A percentile compares a stretch with the other conserved stretches of the same genome.
These are phyloP conservation scores for Alternaria burnsii DNA, from an alignment of 2,329 filamentous ascomycete genomes.

Conservation along the genomic window DNA sequence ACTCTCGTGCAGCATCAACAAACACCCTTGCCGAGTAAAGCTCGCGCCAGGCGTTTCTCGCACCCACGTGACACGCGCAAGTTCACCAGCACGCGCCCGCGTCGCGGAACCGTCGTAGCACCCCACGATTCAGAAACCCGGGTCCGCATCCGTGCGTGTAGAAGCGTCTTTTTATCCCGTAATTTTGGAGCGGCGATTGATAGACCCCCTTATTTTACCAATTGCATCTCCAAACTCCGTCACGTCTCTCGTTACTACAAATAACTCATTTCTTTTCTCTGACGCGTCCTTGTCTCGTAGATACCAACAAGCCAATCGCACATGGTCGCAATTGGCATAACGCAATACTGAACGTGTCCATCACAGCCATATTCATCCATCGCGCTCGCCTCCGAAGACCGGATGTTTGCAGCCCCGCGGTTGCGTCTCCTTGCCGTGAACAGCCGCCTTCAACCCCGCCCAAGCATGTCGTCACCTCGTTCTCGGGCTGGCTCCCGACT, in stretches of 20 bases:
- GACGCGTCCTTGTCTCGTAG: constrained; percentile 3
- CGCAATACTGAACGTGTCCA: constrained; percentile 1
- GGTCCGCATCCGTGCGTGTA: constrained; percentile 11
- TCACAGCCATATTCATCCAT: constrained; percentile 11
- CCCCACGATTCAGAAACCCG: constrained; percentile 14
- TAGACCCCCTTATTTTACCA: constrained; percentile 3
- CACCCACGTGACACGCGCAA: constrained; percentile 21
- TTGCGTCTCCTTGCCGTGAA: constrained; percentile 33
- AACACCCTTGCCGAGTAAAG: constrained; percentile 24
- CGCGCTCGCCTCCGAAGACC: constrained; percentile 36
- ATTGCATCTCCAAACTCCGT: not conserved
- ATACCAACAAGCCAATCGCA: not conserved
- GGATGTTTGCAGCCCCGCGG: constrained; percentile 48
- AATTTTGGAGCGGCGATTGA: constrained; percentile 6
- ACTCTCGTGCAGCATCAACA: constrained; percentile 16
- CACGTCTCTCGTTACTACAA: not conserved
- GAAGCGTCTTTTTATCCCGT: constrained; percentile 2
- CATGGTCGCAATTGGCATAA: constrained; percentile 2
- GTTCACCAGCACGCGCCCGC: constrained; percentile 17
- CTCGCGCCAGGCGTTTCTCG: constrained; percentile 17
- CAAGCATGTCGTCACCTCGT: constrained; percentile 39
- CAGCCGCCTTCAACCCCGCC: constrained; percentile 42
- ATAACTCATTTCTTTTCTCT: constrained; percentile 6
- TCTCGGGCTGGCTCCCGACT: constrained; percentile 59
- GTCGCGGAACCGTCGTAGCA: constrained; percentile 5